Evolutionary conservation across 1,139 yeast species (phyloP).

Genomic region (Candida neerlandica): DNA sequence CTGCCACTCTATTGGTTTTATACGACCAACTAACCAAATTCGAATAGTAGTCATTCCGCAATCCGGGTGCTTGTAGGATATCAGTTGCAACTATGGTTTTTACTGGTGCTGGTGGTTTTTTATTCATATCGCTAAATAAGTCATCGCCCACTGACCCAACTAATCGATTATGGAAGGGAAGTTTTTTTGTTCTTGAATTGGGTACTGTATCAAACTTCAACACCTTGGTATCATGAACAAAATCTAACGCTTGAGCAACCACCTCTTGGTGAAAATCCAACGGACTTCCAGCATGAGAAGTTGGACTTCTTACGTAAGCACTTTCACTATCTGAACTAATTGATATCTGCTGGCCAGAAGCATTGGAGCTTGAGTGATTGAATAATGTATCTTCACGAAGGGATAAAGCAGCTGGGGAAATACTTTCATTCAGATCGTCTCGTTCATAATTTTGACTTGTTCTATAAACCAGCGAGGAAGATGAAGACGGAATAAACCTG

Average conservation of each 20-base stretch:
- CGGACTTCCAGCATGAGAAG: constrained; percentile 1
- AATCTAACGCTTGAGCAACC: constrained; percentile 55
- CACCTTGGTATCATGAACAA: constrained; percentile 34
- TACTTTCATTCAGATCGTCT: constrained; percentile 5
- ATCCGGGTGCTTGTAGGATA: constrained; percentile 67
- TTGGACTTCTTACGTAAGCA: neutral
- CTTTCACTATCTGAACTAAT: neutral
- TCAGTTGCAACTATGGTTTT: constrained; percentile 17
- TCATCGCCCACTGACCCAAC: neutral
- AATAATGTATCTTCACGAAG: constrained; percentile 18
- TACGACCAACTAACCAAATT: constrained; percentile 78
- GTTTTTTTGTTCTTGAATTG: constrained; percentile 1
- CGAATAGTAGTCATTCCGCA: constrained; percentile 80
- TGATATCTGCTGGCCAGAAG: constrained; percentile 4
- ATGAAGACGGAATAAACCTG: constrained; percentile 25
- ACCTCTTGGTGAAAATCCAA: constrained; percentile 15
- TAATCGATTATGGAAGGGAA: neutral
- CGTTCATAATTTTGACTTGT: constrained; percentile 7
- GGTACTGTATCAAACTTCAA: constrained; percentile 25
- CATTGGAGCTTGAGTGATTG: constrained; percentile 11
- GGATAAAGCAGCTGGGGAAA: constrained; percentile 14
- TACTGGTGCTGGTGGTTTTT: neutral
- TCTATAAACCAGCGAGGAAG: constrained; percentile 24
- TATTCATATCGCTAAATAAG: neutral
- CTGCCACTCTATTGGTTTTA: constrained; percentile 55